Evolutionary conservation across 106 monocot genomes (phyloP), one percentile per base, ranked within the genome.

Genomic region (Dioscorea zingiberensis): DNA sequence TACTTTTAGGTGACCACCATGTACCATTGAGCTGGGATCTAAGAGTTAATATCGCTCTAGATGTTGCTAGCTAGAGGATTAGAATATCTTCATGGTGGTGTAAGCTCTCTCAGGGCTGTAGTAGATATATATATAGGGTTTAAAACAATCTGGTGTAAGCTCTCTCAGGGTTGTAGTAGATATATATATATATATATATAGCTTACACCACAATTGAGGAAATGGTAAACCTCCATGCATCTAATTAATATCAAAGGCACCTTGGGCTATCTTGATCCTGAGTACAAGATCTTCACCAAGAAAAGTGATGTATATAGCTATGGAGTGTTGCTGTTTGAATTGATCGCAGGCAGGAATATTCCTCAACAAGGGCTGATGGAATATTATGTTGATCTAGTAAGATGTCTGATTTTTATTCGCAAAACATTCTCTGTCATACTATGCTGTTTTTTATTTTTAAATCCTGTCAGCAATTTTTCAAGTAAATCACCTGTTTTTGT

Each of bases 241-340:
- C 92, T 24, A 74, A n/a, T n/a, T n/a, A n/a, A 76, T 66, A 71
- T 98, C 22, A 71, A 82, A 49, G 97, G 97, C 75, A 98, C 97
- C 48, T 92, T 70, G 66, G 97, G 97, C 16, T 98, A 98, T 82
- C 78, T 98, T 56, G 97, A 98, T 74, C 92, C 97, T 16, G 92
- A 98, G 66, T 98, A 98, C 92, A 53, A 78, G 84, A 59, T 79
- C 74, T 92, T 92, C 71, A 98, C 88, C 2, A 92, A 92, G 75
- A 89, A 98, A 72, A 98, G 92, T 72, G 97, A 98, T 63, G 92
- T 98, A 12, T 98, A 98, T 59, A 92, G 97, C 74, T 98, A 76
- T 68, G 97, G 97, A 44, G 88, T 98, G 29, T 73, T 98, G 75
- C 72, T 92, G 47, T 92, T 98, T 69, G 97, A 98, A 71, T 62